Conservation (phyloP, 257 asterid species). For the Leonotis leonurus region DNA sequence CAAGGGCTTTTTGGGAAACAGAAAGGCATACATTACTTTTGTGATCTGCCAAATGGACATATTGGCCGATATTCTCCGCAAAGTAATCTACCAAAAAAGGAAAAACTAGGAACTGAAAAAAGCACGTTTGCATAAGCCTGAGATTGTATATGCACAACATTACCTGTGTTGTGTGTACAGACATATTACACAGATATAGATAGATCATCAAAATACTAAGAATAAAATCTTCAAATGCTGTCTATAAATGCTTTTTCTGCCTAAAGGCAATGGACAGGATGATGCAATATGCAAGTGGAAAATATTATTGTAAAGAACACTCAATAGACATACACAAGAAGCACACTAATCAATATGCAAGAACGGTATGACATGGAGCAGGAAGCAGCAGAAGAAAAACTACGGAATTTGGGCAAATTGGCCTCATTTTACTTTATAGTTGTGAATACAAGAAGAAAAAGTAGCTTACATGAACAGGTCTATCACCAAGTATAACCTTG, state of each 20-base stretch:
- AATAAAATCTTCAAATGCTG: not conserved
- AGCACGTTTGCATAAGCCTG: not conserved
- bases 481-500: constrained; percentile 88
- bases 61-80: constrained; percentile 71
- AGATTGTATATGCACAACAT: not conserved
- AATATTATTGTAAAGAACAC: not conserved
- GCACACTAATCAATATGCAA: not conserved
- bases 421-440: not conserved
- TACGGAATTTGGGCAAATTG: not conserved
- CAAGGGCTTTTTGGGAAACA: constrained; percentile 78
- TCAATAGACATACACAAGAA: not conserved
- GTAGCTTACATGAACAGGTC: constrained; percentile 66
- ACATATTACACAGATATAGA: no score
- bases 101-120: constrained; percentile 3
- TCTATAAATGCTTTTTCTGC: not conserved
- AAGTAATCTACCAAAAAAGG: constrained; percentile 46
- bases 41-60: constrained; percentile 91
- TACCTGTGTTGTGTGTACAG: no score
- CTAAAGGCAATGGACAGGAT: not conserved
- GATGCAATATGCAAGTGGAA: constrained; percentile 4
- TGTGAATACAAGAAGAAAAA: not conserved
- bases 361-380: not conserved
- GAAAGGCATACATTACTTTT: constrained; percentile 38
- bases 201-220: no score
- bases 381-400: not conserved